These are phyloP conservation scores for Cymbidium sinense DNA, from an alignment of 106 monocot genomes.

Conservation along the genomic window DNA sequence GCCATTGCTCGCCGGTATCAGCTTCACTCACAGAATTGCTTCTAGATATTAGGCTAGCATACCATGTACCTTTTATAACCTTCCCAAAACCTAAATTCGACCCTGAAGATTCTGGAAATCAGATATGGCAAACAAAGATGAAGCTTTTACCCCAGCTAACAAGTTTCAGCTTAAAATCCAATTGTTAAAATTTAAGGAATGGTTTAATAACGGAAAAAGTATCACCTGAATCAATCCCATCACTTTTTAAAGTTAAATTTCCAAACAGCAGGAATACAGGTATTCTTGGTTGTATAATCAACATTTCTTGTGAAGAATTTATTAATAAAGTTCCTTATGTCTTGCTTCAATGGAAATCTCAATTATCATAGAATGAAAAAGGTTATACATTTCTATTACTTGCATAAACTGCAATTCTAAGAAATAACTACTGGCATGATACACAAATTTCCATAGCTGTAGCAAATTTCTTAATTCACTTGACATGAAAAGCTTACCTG, in stretches of 20 bases:
- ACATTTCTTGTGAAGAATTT: background rate
- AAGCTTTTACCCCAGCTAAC: background rate
- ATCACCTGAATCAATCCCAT: background rate
- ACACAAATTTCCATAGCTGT: background rate
- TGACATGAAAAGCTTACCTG: background rate
- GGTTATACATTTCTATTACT: too few relatives aligned
- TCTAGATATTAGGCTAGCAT: background rate
- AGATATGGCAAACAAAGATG: background rate
- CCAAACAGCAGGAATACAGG: background rate
- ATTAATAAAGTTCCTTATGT: background rate
- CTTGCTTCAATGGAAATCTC: background rate
- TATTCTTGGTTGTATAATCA: background rate
- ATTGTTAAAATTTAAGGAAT: background rate
- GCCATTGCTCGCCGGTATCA: conserved; percentile 8
- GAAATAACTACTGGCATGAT: background rate
- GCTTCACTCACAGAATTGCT: conserved; percentile 11
- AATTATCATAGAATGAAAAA: background rate
- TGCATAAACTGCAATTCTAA: background rate
- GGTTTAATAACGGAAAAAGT: background rate
- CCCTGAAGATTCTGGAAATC: background rate
- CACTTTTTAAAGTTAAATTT: background rate
- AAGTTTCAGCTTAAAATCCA: background rate
- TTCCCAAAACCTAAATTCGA: background rate
- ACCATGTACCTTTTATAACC: background rate
- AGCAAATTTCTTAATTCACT: background rate